Evolutionary conservation across 495 filamentous ascomycete genomes (phyloP), one percentile per base, ranked within the genome.

Genomic region (Penicillium canariense): DNA sequence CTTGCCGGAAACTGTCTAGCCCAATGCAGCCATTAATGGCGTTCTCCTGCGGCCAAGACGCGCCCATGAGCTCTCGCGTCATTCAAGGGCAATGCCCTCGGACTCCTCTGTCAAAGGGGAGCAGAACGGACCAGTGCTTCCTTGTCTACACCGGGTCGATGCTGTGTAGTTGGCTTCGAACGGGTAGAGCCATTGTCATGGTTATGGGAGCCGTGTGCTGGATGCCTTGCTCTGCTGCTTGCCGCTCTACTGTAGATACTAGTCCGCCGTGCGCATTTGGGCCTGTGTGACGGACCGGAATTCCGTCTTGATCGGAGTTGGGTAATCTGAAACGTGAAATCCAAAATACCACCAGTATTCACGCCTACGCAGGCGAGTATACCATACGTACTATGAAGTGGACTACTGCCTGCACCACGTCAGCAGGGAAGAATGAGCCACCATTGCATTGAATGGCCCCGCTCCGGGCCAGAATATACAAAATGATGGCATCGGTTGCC

Each of bases 1-100:
- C 40, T 27, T 48, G 18, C 52, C 35, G 12, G 25, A 52, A 57
- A 43, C 42, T 18, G 40, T 40, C 42, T 56, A 47, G 51, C n/a
- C 14, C 23, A 7, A 8, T 9, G 20, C 14, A 14, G 50, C 27
- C 12, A 27, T 51, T 31, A 28, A 40, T 56, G 54, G 54, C 22
- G 15, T 12, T 5, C 10, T 10, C 8, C 10, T 9, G 14, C 31
- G 18, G 42, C 48, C 54, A 50, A 56, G 54, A 40, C 40, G 32
- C 17, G 38, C 23, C 11, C 10, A 38, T 42, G 38, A 50, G 38
- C 17, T 22, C 50, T 34, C 47, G 23, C n/a, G 54, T 57, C 42
- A 40, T 31, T 43, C 35, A 35, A n/a, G 32, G 17, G 11, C 14
- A 23, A 22, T 5, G 6, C 20, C 18, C 14, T 38, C n/a, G 18